Conservation (phyloP, 1,284 basidiomycete genomes). For the Ustilago bromivora region DNA sequence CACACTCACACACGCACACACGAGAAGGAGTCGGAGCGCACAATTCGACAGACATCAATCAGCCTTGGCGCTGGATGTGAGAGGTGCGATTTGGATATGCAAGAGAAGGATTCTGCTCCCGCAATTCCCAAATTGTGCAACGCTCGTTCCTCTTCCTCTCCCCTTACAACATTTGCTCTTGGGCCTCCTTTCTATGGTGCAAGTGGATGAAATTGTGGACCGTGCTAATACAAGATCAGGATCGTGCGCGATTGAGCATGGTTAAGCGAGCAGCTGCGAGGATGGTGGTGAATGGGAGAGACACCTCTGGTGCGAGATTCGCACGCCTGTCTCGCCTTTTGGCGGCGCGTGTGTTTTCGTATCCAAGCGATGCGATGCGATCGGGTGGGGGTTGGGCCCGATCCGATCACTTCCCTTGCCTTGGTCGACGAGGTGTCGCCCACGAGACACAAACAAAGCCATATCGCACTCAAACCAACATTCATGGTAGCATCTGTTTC, state of each 20-base stretch:
- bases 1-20: neutral
- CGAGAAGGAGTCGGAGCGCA: neutral
- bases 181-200: too few relatives aligned
- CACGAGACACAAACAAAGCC: neutral
- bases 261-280: too few relatives aligned
- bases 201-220: too few relatives aligned
- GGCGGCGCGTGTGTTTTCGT: neutral
- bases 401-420: neutral
- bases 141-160: too few relatives aligned
- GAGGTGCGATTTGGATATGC: slow-evolving; percentile 1
- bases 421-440: neutral
- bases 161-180: too few relatives aligned
- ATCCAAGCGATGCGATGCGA: neutral
- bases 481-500: too few relatives aligned
- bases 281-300: too few relatives aligned
- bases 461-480: neutral
- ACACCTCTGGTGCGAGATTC: neutral
- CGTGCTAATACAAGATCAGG: too few relatives aligned
- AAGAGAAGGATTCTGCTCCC: slow-evolving; percentile 20
- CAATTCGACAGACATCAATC: neutral
- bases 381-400: neutral
- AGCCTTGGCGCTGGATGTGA: neutral
- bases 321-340: neutral
- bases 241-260: too few relatives aligned
- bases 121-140: neutral